Evolutionary conservation across 1,284 basidiomycete species (phyloP), one percentile per base, ranked within the genome.

Genomic region (Cronartium quercuum): DNA sequence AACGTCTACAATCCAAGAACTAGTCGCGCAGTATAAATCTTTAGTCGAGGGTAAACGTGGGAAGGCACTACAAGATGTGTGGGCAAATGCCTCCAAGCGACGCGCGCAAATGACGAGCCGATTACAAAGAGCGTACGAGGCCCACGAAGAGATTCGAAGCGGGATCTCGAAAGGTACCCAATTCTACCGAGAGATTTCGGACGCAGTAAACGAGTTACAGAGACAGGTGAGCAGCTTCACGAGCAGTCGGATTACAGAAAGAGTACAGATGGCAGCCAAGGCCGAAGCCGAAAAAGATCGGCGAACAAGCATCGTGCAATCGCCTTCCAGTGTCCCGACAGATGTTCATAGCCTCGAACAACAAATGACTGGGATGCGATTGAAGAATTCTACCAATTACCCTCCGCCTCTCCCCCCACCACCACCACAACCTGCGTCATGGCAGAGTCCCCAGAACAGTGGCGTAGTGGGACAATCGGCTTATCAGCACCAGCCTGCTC

Each of bases 171-270:
- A 81, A 78, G 90, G 88, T 65, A 77, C 13, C 57, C 21, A 70
- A 69, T 71, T 29, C 47, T 65, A 62, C 9, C 13, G 67, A 67
- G 55, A 40, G 18, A 37, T 55, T 10, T 29, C 66, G 58, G 67
- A 40, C 73, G 60, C 51, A 41, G 44, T 41, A 68, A 13, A 15
- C 74, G 76, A 79, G 57, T 68, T 62, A 44, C 66, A 63, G 77
- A 91, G 89, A 21, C 94, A 94, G 81, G 95, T 93, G 0, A 83
- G 91, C 2, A 88, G 89, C 64, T 98, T 96, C 82, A 97, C 98
- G 82, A 85, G 84, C 5, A 91, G 94, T 77, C 84, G 97, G n/a
- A 86, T 85, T 0, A 87, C 88, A 47, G 83, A 95, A 38, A 85
- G 88, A 2, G 81, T 83, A 0, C 85, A 85, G 7, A 85, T 97